Evolutionary conservation across 331 rosid genomes (phyloP).

Genomic region (Arachis monticola): DNA sequence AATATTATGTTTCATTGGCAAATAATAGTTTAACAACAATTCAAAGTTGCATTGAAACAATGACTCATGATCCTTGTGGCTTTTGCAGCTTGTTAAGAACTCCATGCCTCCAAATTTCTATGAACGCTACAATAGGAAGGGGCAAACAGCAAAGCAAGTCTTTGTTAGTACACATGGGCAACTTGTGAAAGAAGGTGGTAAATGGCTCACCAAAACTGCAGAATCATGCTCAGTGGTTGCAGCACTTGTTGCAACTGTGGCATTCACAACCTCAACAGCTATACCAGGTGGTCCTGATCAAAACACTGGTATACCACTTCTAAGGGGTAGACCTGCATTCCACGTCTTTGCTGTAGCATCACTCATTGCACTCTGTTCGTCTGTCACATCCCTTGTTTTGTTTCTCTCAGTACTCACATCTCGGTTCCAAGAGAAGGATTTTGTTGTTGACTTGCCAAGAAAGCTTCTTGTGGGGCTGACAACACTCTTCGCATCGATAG

Average conservation of each 20-base stretch:
- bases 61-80: neutral
- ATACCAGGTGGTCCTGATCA: conserved; percentile 53
- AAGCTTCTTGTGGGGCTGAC: conserved; percentile 55
- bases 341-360: conserved; percentile 39
- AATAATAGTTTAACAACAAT: neutral
- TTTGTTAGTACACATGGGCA: conserved; percentile 39
- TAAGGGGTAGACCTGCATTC: conserved; percentile 32
- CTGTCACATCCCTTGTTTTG: conserved; percentile 45
- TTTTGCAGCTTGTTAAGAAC: conserved; percentile 51
- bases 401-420: conserved; percentile 53
- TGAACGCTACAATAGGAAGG: conserved; percentile 42
- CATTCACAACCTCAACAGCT: conserved; percentile 54
- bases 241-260: conserved; percentile 55
- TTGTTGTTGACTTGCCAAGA: conserved; percentile 46
- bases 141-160: conserved; percentile 51
- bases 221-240: conserved; percentile 62
- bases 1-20: neutral
- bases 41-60: too few species aligned
- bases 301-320: conserved; percentile 37
- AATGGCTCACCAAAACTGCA: conserved; percentile 53
- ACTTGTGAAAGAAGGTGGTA: conserved; percentile 50
- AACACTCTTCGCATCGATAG: conserved; percentile 49
- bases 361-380: conserved; percentile 51
- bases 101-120: conserved; percentile 57
- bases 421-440: conserved; percentile 55